These are phyloP conservation scores for Pythium folliculosum DNA, from an alignment of 352 stramenopile species.

Conservation along the genomic window DNA sequence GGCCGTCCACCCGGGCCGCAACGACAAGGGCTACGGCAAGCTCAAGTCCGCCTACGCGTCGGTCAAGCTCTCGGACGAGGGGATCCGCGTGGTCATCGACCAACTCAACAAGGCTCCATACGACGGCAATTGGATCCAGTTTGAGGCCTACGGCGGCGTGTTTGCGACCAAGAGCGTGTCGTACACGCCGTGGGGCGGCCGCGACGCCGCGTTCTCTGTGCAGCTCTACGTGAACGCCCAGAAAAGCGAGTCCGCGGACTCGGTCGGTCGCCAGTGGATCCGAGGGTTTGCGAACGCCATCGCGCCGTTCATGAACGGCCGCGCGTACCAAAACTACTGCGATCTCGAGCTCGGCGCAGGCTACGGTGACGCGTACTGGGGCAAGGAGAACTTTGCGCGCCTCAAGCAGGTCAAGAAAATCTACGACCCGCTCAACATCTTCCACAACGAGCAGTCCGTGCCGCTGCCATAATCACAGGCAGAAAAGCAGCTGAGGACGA, in stretches of 20 bases:
- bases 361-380: conserved; percentile 51
- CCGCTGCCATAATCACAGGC: conserved; percentile 30
- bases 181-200: conserved; percentile 49
- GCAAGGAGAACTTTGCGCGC: conserved; percentile 47
- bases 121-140: conserved; percentile 55
- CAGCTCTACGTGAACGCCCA: conserved; percentile 44
- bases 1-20: conserved; percentile 29
- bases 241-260: conserved; percentile 41
- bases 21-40: conserved; percentile 50
- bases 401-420: conserved; percentile 48
- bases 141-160: conserved; percentile 52
- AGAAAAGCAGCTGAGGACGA: neutral
- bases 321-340: conserved; percentile 66
- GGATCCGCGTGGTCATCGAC: conserved; percentile 39
- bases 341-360: conserved; percentile 48
- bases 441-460: conserved; percentile 60
- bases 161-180: conserved; percentile 45
- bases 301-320: conserved; percentile 44
- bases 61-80: conserved; percentile 38
- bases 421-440: conserved; percentile 55
- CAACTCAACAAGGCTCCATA: conserved; percentile 38
- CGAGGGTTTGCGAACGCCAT: conserved; percentile 37
- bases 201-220: conserved; percentile 49
- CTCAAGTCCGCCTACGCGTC: conserved; percentile 56
- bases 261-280: conserved; percentile 45